phyloP scores from a whole-genome alignment of 306 rosid species.

The Castanospermum australe region DNA sequence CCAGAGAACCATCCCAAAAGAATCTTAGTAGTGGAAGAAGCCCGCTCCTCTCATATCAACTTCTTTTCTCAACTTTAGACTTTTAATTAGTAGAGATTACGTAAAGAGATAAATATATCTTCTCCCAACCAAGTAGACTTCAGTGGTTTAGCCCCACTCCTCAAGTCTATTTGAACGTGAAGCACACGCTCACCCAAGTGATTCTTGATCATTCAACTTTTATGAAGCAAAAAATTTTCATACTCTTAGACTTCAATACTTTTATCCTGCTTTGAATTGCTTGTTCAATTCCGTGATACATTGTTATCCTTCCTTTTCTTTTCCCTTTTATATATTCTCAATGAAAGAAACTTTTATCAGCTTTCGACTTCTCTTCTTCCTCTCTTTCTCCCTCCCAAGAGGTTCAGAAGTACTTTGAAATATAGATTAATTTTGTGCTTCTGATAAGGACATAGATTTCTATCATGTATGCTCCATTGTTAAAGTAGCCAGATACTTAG shows the following conservation, averaged over 20 bases:
- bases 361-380: neutral
- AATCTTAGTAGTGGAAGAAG: constrained; percentile 38
- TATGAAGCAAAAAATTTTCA: neutral
- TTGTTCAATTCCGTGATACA: neutral
- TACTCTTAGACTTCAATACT: neutral
- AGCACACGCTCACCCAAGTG: neutral
- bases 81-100: constrained; percentile 2
- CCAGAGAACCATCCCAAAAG: constrained; percentile 29
- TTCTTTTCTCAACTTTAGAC: constrained; percentile 7
- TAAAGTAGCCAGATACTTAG: no score
- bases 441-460: neutral
- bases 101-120: no score
- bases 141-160: neutral
- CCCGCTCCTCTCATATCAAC: neutral
- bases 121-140: no score
- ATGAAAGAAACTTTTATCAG: neutral
- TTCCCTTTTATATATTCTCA: neutral
- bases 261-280: neutral
- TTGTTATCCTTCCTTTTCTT: neutral
- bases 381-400: neutral
- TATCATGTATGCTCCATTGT: neutral
- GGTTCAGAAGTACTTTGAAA: neutral
- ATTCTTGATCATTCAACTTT: neutral
- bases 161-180: neutral
- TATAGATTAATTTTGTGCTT: neutral